These are phyloP conservation scores for Mytilinidion resinicola DNA, from an alignment of 495 filamentous ascomycete genomes.

Conservation along the genomic window DNA sequence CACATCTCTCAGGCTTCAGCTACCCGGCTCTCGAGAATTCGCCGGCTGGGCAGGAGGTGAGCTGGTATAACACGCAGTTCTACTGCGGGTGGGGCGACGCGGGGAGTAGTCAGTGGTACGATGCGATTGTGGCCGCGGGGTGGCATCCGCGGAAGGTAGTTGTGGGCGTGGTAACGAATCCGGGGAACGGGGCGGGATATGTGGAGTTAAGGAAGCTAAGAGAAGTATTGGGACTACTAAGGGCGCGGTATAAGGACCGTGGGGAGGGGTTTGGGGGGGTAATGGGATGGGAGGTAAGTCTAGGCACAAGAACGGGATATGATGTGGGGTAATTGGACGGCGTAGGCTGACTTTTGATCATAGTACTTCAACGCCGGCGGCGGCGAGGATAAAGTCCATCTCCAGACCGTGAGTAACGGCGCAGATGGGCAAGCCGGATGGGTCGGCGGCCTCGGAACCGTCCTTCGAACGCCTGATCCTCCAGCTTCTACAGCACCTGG, in stretches of 20 bases:
- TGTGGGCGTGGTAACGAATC: constrained; percentile 38
- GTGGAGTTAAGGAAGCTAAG: constrained; percentile 23
- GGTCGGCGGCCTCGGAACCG: constrained; percentile 11
- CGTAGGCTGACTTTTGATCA: too few species aligned
- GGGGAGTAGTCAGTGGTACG: constrained; percentile 31
- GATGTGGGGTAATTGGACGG: too few species aligned
- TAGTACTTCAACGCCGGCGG: constrained; percentile 39
- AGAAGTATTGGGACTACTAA: constrained; percentile 9
- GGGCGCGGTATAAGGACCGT: constrained; percentile 27
- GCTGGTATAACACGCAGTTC: constrained; percentile 44
- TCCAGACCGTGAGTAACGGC: constrained; percentile 6
- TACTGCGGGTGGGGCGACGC: constrained; percentile 43
- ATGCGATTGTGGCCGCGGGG: constrained; percentile 35
- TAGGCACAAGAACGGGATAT: too few species aligned
- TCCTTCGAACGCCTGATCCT: constrained; percentile 7
- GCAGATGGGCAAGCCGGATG: constrained; percentile 18
- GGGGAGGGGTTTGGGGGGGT: constrained; percentile 41
- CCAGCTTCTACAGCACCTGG: constrained; percentile 1
- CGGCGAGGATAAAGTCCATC: constrained; percentile 31
- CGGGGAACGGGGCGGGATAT: constrained; percentile 35
- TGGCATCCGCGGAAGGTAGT: constrained; percentile 39
- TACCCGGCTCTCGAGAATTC: constrained; percentile 37
- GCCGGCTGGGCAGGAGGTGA: constrained; percentile 29
- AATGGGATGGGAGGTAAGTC: constrained; percentile 40
- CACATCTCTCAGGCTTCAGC: constrained; percentile 40